Base-by-base conservation (phyloP, 2,329 filamentous ascomycete genomes). In the Aplosporella prunicola region DNA sequence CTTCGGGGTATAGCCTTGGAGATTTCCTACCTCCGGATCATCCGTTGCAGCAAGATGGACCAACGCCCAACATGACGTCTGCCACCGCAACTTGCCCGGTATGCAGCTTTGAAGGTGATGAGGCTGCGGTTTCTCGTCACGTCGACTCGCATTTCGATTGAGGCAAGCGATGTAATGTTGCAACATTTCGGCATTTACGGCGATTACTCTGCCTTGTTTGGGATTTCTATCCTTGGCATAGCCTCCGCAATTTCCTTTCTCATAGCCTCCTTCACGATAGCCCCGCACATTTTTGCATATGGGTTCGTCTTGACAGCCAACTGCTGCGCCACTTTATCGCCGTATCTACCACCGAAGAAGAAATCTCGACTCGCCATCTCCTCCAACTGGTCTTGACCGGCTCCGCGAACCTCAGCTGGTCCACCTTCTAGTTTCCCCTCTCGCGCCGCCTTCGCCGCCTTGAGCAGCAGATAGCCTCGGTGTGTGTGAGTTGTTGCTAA, bases 401-500 rank as follows among this genome's bases (percentile, higher is more conserved):
- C 0, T 51, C 52, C 9, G 51, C 50, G 24, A 63, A 43, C 13
- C 54, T 52, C 11, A 51, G 51, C 2, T 7, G 60, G 58, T 9
- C 48, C 48, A 15, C 5, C 35, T 20, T 28, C 45, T 14, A 32
- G 10, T 5, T 7, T 33, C 5, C 15, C 18, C 11, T 28, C 25
- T 10, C 36, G 36, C 10, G 30, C 20, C 39, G 28, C 24, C 23
- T 62, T 60, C 2, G 57, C 60, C 0, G 62, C 56, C 40, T 60
- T 61, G 1, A 62, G 40, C 24, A 62, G 56, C n/a, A 63, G 40
- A 22, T 61, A 60, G 3, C 57, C 82, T 32, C 80, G 71, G 55
- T 88, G 82, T 0, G 81, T 86, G 48, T 83, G 74, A 4, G 80
- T 77, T 46, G 78, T 74, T 2, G 78, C 75, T 7, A 89, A 61